These are phyloP conservation scores for Spinacia oleracea DNA, from an alignment of 179 eudicot species.

Conservation along the genomic window DNA sequence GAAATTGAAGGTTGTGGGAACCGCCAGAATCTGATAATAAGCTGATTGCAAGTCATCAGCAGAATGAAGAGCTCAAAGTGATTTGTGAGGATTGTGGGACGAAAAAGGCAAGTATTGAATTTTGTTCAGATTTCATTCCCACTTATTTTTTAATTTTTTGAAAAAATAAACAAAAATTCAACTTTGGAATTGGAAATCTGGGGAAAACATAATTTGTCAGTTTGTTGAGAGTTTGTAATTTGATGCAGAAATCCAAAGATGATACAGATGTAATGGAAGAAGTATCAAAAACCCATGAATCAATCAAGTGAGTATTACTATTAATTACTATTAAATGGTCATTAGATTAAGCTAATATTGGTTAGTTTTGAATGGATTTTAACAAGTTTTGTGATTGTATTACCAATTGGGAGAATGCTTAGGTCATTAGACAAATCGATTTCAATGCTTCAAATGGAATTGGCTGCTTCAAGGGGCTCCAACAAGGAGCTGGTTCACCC, in stretches of 20 bases:
- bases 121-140: background rate
- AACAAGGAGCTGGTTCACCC: slow-evolving; percentile 46
- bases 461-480: slow-evolving; percentile 60
- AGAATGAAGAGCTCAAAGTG: slow-evolving; percentile 68
- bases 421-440: slow-evolving; percentile 85
- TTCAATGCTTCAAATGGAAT: slow-evolving; percentile 78
- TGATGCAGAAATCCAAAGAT: slow-evolving; percentile 38
- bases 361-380: background rate
- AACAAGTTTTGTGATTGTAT: slow-evolving; percentile 12
- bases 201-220: background rate
- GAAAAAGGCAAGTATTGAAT: slow-evolving; percentile 27
- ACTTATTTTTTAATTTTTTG: background rate
- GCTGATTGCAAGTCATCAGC: slow-evolving; percentile 53
- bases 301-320: slow-evolving; percentile 79
- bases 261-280: slow-evolving; percentile 75
- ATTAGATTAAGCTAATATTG: background rate
- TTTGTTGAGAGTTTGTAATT: slow-evolving; percentile 11
- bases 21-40: slow-evolving; percentile 60
- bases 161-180: background rate
- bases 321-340: background rate
- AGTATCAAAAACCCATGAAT: slow-evolving; percentile 75
- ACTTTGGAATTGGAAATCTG: slow-evolving; percentile 10
- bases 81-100: slow-evolving; percentile 39
- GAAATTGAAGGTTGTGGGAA: slow-evolving; percentile 51
- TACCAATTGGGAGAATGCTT: slow-evolving; percentile 26